Evolutionary conservation across 2,329 filamentous ascomycete species (phyloP).

Genomic region (Trichophyton schoenleinii): DNA sequence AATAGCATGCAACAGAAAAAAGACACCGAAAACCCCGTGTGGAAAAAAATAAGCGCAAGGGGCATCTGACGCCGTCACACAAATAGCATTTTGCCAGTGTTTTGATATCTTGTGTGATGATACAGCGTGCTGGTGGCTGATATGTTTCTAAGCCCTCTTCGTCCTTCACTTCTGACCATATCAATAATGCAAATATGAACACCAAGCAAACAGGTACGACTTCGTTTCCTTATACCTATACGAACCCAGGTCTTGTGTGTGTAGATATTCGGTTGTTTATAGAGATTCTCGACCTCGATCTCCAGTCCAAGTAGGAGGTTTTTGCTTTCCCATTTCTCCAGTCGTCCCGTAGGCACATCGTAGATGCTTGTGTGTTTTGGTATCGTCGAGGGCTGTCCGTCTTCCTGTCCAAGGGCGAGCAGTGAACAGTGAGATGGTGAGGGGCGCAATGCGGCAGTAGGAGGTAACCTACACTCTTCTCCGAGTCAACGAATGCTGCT

Average conservation of each 20-base stretch:
- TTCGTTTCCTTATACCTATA: neutral
- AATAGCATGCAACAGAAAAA: neutral
- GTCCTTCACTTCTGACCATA: neutral
- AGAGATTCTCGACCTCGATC: neutral
- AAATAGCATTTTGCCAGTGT: conserved; percentile 4
- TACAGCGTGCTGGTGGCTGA: conserved; percentile 1
- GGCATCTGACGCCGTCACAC: neutral
- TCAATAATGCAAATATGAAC: conserved; percentile 1
- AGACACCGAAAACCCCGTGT: no score
- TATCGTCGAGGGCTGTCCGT: neutral
- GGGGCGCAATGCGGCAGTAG: neutral
- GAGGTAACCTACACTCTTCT: neutral
- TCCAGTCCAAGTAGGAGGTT: neutral
- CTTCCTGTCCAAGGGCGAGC: neutral
- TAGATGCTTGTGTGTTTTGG: neutral
- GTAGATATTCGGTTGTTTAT: neutral
- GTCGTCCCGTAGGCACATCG: no score
- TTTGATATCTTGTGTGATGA: conserved; percentile 2
- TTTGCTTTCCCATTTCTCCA: neutral
- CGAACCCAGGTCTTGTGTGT: neutral
- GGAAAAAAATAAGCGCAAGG: neutral
- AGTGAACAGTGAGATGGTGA: neutral
- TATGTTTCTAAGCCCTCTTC: neutral
- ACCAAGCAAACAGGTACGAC: neutral
- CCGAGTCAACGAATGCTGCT: neutral